Conservation (phyloP, 1,284 basidiomycete genomes). For the Tilletia walkeri region DNA sequence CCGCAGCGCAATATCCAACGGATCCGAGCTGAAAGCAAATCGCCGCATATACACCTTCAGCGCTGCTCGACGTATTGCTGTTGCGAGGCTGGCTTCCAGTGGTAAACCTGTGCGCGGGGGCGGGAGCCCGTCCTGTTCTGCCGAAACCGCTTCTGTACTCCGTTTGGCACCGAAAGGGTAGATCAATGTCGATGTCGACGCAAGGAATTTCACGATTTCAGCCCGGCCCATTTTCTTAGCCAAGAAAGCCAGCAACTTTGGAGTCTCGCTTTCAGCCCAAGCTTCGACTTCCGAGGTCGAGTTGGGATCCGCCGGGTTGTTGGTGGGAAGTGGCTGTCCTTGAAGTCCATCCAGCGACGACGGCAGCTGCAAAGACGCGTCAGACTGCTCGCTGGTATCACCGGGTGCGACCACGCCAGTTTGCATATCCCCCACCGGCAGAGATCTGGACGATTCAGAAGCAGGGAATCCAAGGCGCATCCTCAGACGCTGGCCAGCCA, state of each 20-base stretch:
- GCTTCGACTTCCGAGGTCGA: not conserved
- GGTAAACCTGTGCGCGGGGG: not conserved
- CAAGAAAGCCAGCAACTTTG: not conserved
- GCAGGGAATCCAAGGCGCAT: no score
- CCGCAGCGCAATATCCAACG: constrained; percentile 88
- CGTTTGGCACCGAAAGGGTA: not conserved
- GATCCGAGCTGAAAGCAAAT: constrained; percentile 77
- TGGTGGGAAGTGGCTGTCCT: no score
- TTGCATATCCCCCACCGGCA: no score
- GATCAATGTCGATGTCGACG: constrained; percentile 2
- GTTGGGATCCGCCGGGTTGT: not conserved
- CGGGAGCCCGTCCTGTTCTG: no score
- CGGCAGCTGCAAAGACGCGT: no score
- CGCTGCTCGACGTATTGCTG: constrained; percentile 66
- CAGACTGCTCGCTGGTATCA: not conserved
- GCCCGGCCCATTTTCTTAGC: not conserved
- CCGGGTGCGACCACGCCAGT: not conserved
- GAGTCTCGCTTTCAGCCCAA: constrained; percentile 2
- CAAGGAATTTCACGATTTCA: not conserved
- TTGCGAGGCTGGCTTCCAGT: not conserved
- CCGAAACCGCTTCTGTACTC: no score
- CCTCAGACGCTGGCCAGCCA: no score
- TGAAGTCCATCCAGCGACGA: no score
- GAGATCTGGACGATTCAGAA: no score
- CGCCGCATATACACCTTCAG: constrained; percentile 71